Conservation (phyloP, 495 filamentous ascomycete species). For the Tetracladium setigerum region DNA sequence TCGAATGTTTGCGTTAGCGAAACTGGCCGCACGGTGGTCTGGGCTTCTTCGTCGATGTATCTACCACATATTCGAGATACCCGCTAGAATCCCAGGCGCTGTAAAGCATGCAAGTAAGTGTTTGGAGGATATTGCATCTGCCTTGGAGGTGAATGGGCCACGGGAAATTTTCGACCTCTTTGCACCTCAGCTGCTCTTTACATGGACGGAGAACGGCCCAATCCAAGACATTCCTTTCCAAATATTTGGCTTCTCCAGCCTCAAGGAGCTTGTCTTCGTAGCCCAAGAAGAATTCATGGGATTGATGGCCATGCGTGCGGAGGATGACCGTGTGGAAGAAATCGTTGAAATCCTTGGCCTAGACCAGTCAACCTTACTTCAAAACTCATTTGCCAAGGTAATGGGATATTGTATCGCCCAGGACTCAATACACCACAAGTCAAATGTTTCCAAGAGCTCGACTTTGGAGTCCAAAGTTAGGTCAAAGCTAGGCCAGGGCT, state of each 20-base stretch:
- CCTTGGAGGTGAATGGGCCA: slow-evolving; percentile 54
- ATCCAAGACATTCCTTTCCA: slow-evolving; percentile 66
- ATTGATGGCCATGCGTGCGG: slow-evolving; percentile 77
- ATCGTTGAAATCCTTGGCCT: slow-evolving; percentile 50
- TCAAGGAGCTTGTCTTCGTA: slow-evolving; percentile 62
- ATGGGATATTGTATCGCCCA: slow-evolving; percentile 78
- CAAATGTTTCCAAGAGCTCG: slow-evolving; percentile 47
- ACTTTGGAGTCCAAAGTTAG: slow-evolving; percentile 61
- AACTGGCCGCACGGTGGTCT: slow-evolving; percentile 71
- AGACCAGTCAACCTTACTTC: slow-evolving; percentile 48
- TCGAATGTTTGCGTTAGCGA: slow-evolving; percentile 65
- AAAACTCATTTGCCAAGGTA: slow-evolving; percentile 67
- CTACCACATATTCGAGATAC: slow-evolving; percentile 87
- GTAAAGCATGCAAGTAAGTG: slow-evolving; percentile 63
- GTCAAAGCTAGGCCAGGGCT: slow-evolving; percentile 57
- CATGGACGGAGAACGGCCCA: slow-evolving; percentile 66
- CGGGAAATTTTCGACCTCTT: slow-evolving; percentile 78
- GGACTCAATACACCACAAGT: slow-evolving; percentile 31
- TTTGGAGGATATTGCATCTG: slow-evolving; percentile 53
- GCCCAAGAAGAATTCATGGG: slow-evolving; percentile 75
- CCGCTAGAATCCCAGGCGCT: slow-evolving; percentile 57
- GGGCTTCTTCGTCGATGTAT: slow-evolving; percentile 75
- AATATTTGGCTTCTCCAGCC: slow-evolving; percentile 68
- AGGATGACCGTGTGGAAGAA: slow-evolving; percentile 50
- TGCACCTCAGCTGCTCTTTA: slow-evolving; percentile 85